These are phyloP conservation scores for Scheffersomyces amazonensis DNA, from an alignment of 805 yeast species.

Conservation along the genomic window DNA sequence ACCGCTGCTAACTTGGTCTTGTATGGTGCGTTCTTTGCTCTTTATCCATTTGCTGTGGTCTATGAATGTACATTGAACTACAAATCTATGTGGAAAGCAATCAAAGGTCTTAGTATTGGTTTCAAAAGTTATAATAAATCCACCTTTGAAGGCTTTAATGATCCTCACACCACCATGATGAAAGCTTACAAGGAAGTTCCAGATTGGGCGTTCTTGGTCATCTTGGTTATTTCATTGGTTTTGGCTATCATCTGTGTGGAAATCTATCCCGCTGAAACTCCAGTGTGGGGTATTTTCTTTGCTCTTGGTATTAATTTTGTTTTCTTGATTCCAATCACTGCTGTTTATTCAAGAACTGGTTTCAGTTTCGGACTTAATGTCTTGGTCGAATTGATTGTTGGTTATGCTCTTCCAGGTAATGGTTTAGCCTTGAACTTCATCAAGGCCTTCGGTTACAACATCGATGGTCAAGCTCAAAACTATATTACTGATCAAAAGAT, in stretches of 20 bases:
- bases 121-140: constrained; percentile 38
- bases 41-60: constrained; percentile 40
- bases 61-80: constrained; percentile 47
- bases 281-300: constrained; percentile 36
- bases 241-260: constrained; percentile 30
- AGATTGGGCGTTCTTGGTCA: constrained; percentile 24
- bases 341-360: constrained; percentile 28
- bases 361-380: constrained; percentile 32
- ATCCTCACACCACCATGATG: constrained; percentile 33
- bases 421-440: constrained; percentile 41
- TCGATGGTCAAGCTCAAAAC: constrained; percentile 55
- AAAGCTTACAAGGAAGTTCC: constrained; percentile 31
- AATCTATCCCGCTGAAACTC: constrained; percentile 30
- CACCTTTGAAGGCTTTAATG: constrained; percentile 28
- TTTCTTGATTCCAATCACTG: constrained; percentile 30
- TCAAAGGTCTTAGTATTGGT: constrained; percentile 6
- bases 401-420: constrained; percentile 37
- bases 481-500: constrained; percentile 57
- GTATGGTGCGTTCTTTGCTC: constrained; percentile 27
- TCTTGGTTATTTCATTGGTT: constrained; percentile 26
- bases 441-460: constrained; percentile 57
- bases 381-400: constrained; percentile 34
- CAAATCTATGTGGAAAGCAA: constrained; percentile 15
- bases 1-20: constrained; percentile 26
- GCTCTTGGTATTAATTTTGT: constrained; percentile 28